phyloP scores from a whole-genome alignment of 2,329 filamentous ascomycete species.

The Fusarium nanum region DNA sequence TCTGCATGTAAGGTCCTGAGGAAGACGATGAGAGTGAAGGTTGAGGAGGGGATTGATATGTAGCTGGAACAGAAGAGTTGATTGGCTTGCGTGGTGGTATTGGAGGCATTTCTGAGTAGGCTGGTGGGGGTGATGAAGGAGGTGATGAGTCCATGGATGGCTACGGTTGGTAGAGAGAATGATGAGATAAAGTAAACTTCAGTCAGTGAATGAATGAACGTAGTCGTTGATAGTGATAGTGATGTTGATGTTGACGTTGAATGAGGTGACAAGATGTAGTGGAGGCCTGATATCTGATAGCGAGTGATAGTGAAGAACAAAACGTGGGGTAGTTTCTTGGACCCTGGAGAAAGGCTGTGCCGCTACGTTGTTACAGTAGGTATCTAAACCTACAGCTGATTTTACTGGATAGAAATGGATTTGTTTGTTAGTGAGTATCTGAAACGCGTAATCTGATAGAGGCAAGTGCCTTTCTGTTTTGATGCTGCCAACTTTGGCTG shows the following conservation, averaged over 20 bases:
- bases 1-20: constrained; percentile 4
- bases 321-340: constrained; percentile 29
- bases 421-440: constrained; percentile 2
- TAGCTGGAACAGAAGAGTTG: constrained; percentile 18
- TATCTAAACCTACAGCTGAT: neutral
- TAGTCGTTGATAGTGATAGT: neutral
- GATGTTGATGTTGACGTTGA: neutral
- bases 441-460: constrained; percentile 12
- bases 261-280: constrained; percentile 9
- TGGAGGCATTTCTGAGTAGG: constrained; percentile 31
- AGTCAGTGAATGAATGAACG: neutral
- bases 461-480: neutral
- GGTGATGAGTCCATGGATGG: constrained; percentile 11
- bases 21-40: constrained; percentile 8
- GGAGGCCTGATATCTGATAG: neutral
- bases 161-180: neutral
- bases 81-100: constrained; percentile 30
- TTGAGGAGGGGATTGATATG: constrained; percentile 7
- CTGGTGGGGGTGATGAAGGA: constrained; percentile 28
- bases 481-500: constrained; percentile 13
- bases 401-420: neutral
- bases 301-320: neutral
- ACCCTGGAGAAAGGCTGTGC: constrained; percentile 18
- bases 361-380: constrained; percentile 8
- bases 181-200: neutral